These are phyloP conservation scores for Coprinopsis sp. DNA, from an alignment of 768 basidiomycete species.

Conservation along the genomic window DNA sequence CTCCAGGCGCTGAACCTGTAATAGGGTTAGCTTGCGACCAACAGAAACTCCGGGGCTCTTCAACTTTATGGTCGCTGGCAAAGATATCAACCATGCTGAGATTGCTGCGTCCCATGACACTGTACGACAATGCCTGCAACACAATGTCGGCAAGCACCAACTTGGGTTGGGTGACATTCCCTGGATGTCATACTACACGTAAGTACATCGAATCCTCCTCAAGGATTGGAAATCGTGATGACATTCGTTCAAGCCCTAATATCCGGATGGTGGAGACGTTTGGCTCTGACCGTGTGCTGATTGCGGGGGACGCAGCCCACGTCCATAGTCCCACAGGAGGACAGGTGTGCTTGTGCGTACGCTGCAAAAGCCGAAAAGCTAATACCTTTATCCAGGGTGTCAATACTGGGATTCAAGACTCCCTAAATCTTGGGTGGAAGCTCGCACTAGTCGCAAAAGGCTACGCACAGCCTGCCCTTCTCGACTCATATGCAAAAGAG, in stretches of 20 bases:
- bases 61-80: conserved; percentile 20
- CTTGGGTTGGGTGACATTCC: conserved; percentile 27
- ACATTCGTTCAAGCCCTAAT: conserved; percentile 34
- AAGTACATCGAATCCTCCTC: background rate
- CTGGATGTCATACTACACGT: conserved; percentile 16
- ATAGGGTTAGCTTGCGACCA: conserved; percentile 17
- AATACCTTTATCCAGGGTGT: conserved; percentile 19
- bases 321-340: conserved; percentile 30
- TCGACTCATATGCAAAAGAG: conserved; percentile 26
- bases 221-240: too few species aligned
- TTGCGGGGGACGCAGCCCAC: conserved; percentile 36
- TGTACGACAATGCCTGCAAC: conserved; percentile 17
- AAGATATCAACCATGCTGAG: conserved; percentile 15
- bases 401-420: conserved; percentile 29
- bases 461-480: conserved; percentile 19
- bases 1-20: background rate
- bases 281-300: conserved; percentile 34
- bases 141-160: conserved; percentile 21
- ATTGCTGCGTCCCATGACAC: conserved; percentile 9
- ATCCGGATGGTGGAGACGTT: conserved; percentile 42
- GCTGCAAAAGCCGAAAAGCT: background rate
- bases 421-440: conserved; percentile 33
- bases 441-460: conserved; percentile 24
- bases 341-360: conserved; percentile 18
- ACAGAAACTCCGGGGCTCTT: conserved; percentile 19